A percentile compares a stretch with the other conserved stretches of the same genome.
Conservation (phyloP, 108 stramenopile genomes). For the Skeletonema tropicum region DNA sequence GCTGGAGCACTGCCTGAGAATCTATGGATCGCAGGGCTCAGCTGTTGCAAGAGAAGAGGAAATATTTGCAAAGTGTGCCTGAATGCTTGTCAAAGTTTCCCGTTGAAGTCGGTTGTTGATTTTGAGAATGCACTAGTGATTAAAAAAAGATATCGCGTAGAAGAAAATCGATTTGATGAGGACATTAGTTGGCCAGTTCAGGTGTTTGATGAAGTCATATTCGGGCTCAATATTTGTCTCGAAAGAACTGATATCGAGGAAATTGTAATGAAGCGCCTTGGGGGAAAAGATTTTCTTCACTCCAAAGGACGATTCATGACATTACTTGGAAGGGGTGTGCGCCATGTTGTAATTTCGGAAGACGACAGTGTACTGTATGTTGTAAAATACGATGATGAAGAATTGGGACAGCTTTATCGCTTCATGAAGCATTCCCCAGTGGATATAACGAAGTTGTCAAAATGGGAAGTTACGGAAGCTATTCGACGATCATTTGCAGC, state of each 20-base stretch:
- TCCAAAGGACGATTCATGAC: neutral
- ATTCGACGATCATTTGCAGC: conserved; percentile 24
- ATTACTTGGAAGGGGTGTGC: conserved; percentile 5
- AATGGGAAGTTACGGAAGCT: conserved; percentile 8
- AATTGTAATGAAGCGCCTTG: no score
- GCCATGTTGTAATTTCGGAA: conserved; percentile 4
- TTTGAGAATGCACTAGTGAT: neutral
- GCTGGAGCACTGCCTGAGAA: neutral
- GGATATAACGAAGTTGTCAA: neutral
- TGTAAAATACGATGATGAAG: conserved; percentile 10
- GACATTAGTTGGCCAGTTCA: no score
- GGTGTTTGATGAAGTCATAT: no score
- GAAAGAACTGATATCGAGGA: no score
- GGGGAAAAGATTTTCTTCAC: neutral
- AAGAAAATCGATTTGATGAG: no score
- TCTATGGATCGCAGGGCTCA: conserved; percentile 3
- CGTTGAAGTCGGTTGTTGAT: conserved; percentile 5
- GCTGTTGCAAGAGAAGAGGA: neutral
- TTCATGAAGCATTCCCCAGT: neutral
- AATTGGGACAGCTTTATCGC: neutral
- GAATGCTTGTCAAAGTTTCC: conserved; percentile 11
- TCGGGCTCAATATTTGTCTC: no score
- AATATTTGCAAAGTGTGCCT: neutral
- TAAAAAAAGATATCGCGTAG: no score
- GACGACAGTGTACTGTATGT: conserved; percentile 11